Conservation (phyloP, 1,139 yeast species). For the Starmera stellimalicola region DNA sequence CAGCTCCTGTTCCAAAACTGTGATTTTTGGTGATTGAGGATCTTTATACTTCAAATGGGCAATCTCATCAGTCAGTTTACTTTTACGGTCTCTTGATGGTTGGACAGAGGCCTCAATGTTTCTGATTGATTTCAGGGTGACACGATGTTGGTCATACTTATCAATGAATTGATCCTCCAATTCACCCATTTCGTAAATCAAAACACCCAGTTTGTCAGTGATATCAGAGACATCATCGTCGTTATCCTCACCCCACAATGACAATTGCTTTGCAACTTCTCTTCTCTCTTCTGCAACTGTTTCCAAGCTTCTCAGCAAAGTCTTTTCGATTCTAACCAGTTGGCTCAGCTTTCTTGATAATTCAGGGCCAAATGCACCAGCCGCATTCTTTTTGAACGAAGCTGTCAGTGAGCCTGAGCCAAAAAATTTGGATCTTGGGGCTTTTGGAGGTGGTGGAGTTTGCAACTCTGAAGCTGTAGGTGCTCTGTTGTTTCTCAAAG, state of each 20-base stretch:
- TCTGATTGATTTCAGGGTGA: conserved; percentile 70
- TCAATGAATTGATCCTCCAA: conserved; percentile 82
- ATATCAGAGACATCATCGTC: conserved; percentile 82
- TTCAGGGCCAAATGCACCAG: conserved; percentile 74
- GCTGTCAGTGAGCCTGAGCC: conserved; percentile 64
- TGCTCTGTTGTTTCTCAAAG: conserved; percentile 69
- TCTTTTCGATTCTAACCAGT: conserved; percentile 75
- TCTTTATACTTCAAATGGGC: conserved; percentile 78
- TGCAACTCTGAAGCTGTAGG: conserved; percentile 78
- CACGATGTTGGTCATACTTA: conserved; percentile 79
- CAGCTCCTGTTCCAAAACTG: conserved; percentile 76
- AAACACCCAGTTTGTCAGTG: conserved; percentile 78
- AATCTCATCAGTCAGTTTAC: conserved; percentile 75
- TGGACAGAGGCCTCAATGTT: conserved; percentile 83
- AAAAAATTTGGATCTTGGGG: conserved; percentile 61
- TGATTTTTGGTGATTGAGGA: conserved; percentile 75
- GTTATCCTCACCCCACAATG: conserved; percentile 78
- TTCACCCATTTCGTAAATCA: conserved; percentile 76
- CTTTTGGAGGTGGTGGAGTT: conserved; percentile 72
- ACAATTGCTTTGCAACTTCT: conserved; percentile 76
- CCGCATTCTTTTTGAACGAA: conserved; percentile 59
- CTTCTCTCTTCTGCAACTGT: conserved; percentile 70
- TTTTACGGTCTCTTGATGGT: conserved; percentile 82
- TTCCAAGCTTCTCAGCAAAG: conserved; percentile 72
- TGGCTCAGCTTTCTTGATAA: conserved; percentile 67